Evolutionary conservation across 2,329 filamentous ascomycete species (phyloP).

Genomic region (Xylariaceae sp.): DNA sequence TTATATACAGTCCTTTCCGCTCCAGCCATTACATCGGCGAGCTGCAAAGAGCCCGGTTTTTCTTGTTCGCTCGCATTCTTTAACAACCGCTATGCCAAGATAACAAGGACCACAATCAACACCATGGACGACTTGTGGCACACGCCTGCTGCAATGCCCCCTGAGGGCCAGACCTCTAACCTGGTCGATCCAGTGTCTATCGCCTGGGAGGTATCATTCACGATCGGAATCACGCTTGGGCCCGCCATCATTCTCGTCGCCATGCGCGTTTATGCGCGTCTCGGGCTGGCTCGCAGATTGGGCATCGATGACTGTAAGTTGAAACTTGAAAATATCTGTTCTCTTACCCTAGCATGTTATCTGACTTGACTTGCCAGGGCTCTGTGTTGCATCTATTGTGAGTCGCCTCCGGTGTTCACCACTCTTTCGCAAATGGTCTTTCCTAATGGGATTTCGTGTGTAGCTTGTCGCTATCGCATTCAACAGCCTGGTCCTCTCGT

Average conservation of each 20-base stretch:
- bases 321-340: neutral
- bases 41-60: too few species aligned
- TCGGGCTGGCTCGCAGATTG: conserved; percentile 7
- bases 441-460: too few species aligned
- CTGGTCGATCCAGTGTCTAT: conserved; percentile 10
- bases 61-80: too few species aligned
- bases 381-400: conserved; percentile 7
- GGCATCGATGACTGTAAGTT: conserved; percentile 11
- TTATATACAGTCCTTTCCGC: too few species aligned
- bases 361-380: too few species aligned
- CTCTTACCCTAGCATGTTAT: too few species aligned
- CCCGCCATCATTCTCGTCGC: conserved; percentile 6
- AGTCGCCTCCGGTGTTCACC: too few species aligned
- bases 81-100: too few species aligned
- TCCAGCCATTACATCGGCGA: too few species aligned
- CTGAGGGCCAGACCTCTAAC: conserved; percentile 4
- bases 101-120: too few species aligned
- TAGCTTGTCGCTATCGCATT: conserved; percentile 5
- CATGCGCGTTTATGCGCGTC: conserved; percentile 11
- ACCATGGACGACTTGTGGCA: conserved; percentile 3
- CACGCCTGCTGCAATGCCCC: conserved; percentile 1
- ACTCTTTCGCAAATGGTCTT: too few species aligned
- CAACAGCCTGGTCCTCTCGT: conserved; percentile 7
- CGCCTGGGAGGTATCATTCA: conserved; percentile 7
- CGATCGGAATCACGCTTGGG: conserved; percentile 5